These are phyloP conservation scores for Psophocarpus tetragonolobus DNA, from an alignment of 306 rosid genomes.

Conservation along the genomic window DNA sequence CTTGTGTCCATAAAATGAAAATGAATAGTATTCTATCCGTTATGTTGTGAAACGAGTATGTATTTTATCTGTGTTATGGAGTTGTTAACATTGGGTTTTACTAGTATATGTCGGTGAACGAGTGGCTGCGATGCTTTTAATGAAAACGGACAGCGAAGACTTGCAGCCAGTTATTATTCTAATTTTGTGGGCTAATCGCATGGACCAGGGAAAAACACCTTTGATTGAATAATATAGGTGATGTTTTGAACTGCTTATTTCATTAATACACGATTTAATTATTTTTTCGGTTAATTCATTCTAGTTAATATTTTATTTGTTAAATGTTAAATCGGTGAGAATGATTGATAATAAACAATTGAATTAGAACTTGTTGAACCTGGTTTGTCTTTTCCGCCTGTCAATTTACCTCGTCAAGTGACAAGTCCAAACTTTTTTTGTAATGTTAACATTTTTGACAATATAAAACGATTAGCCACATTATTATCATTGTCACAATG, in stretches of 20 bases:
- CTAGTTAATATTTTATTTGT: background rate
- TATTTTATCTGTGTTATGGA: background rate
- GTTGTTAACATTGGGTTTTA: background rate
- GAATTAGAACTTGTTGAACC: background rate
- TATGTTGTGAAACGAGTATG: background rate
- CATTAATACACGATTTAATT: background rate
- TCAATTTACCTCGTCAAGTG: background rate
- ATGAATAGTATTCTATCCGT: background rate
- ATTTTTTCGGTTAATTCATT: background rate
- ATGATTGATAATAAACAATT: background rate
- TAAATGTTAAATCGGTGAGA: background rate
- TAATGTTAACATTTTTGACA: background rate
- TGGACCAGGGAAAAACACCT: background rate
- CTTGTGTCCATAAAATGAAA: slow-evolving; percentile 12
- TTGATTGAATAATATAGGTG: background rate
- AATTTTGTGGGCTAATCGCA: background rate
- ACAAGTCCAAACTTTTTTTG: background rate
- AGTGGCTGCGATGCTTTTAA: background rate
- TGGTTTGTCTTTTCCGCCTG: background rate
- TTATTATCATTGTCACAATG: background rate
- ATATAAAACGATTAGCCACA: background rate
- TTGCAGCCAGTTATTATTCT: background rate
- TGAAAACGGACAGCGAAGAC: background rate
- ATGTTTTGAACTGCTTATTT: background rate
- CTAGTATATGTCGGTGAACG: background rate